Conservation (phyloP, 257 asterid genomes). For the Penstemon barbatus region DNA sequence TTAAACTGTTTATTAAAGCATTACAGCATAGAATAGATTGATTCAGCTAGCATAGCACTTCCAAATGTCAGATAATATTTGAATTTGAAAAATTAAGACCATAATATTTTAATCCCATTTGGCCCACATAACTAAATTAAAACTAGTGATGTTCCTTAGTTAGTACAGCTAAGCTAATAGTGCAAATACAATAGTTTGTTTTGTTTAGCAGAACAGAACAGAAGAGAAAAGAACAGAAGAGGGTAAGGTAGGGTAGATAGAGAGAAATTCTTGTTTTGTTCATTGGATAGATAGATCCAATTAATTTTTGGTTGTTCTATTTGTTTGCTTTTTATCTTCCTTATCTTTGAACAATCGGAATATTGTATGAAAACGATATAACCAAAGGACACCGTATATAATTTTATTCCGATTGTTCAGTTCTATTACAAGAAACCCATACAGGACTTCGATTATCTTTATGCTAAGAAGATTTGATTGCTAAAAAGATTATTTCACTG, state of each 20-base stretch:
- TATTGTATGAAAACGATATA: slow-evolving; percentile 14
- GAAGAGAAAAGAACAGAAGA: not conserved
- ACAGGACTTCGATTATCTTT: too few species aligned
- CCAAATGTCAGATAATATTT: not conserved
- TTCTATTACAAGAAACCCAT: too few species aligned
- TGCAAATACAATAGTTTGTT: too few species aligned
- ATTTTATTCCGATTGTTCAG: not conserved
- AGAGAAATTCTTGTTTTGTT: slow-evolving; percentile 7
- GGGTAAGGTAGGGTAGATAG: slow-evolving; percentile 18
- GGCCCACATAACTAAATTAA: not conserved
- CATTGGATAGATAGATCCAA: slow-evolving; percentile 31
- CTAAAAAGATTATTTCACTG: too few species aligned
- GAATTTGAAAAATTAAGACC: not conserved
- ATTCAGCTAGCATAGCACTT: too few species aligned
- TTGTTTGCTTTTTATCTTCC: slow-evolving; percentile 10
- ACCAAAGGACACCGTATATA: not conserved
- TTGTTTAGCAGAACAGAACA: too few species aligned
- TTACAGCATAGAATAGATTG: too few species aligned
- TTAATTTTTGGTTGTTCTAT: slow-evolving; percentile 18
- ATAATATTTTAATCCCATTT: not conserved
- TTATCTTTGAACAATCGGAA: not conserved
- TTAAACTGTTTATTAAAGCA: too few species aligned
- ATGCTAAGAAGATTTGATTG: too few species aligned
- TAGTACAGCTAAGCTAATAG: not conserved
- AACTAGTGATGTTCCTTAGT: slow-evolving; percentile 21